These are phyloP conservation scores for Backusella tuberculispora DNA, from an alignment of 192 early-diverging fungal genomes.

Conservation along the genomic window DNA sequence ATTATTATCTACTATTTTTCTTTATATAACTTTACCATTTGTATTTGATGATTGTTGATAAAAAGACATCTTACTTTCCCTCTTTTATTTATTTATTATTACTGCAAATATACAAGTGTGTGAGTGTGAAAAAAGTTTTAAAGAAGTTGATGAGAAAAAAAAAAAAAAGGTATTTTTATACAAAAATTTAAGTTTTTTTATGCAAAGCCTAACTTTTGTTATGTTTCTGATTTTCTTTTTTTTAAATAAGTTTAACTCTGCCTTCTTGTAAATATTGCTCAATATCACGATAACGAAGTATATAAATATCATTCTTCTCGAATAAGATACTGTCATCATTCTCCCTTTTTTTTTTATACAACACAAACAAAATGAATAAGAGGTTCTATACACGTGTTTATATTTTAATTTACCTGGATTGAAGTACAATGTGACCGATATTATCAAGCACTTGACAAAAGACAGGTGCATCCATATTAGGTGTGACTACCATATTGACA, in stretches of 20 bases:
- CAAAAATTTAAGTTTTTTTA: not conserved
- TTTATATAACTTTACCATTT: not conserved
- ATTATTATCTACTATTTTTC: not conserved
- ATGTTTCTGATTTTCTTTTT: slow-evolving; percentile 10
- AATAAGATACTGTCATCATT: slow-evolving; percentile 12
- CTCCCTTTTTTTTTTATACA: not conserved
- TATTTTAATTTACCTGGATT: slow-evolving; percentile 36
- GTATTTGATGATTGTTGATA: not conserved
- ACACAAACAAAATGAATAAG: not conserved
- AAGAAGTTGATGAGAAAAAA: not conserved
- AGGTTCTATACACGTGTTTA: not conserved
- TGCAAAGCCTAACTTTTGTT: not conserved
- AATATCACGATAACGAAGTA: slow-evolving; percentile 57
- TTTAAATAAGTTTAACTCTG: slow-evolving; percentile 58
- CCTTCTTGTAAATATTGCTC: slow-evolving; percentile 45
- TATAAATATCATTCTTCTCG: slow-evolving; percentile 50
- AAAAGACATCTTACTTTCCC: not conserved
- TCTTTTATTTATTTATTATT: not conserved
- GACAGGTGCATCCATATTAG: slow-evolving; percentile 64
- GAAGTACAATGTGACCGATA: slow-evolving; percentile 44
- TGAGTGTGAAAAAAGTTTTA: not conserved
- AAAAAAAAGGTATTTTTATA: not conserved
- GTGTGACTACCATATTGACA: slow-evolving; percentile 45
- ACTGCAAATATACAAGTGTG: not conserved
- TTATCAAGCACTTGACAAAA: slow-evolving; percentile 57